Percentiles rank a stretch among this genome's conserved stretches.
These are phyloP conservation scores for Halophytophthora polymorphica DNA, from an alignment of 352 stramenopile genomes.

Conservation along the genomic window DNA sequence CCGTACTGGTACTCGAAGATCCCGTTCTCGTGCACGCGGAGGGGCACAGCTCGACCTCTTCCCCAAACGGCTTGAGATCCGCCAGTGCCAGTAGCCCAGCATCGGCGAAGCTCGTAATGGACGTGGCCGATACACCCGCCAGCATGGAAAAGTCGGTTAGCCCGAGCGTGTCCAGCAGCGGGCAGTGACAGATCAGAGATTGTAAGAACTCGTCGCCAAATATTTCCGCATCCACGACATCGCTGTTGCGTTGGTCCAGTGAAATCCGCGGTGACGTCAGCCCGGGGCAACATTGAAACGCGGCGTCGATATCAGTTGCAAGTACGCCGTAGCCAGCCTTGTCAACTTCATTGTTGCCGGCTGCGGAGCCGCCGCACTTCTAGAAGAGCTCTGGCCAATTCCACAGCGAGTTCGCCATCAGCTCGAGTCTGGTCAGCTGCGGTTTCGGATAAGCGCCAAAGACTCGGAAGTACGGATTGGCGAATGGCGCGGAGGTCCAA, in stretches of 20 bases:
- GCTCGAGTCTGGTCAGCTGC: conserved; percentile 12
- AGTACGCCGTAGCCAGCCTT: conserved; percentile 8
- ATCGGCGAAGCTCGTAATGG: conserved; percentile 29
- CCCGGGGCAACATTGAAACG: conserved; percentile 21
- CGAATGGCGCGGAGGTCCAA: conserved; percentile 25
- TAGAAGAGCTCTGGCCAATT: conserved; percentile 27
- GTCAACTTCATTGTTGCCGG: too few species aligned
- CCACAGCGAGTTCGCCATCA: conserved; percentile 33
- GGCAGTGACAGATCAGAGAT: conserved; percentile 9
- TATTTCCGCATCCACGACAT: conserved; percentile 17
- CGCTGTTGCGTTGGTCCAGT: conserved; percentile 17
- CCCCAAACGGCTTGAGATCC: conserved; percentile 18
- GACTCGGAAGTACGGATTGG: conserved; percentile 26
- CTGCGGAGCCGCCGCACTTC: conserved; percentile 3
- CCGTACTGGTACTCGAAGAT: conserved; percentile 29
- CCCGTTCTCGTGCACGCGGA: conserved; percentile 28
- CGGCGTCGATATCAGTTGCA: conserved; percentile 13
- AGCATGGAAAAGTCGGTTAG: conserved; percentile 24
- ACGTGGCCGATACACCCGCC: conserved; percentile 15
- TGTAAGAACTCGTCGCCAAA: conserved; percentile 30
- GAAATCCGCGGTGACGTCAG: conserved; percentile 33
- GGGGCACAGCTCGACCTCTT: conserved; percentile 18
- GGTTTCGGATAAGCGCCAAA: conserved; percentile 30
- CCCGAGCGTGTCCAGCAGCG: conserved; percentile 17
- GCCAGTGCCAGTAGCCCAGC: conserved; percentile 14